phyloP scores from a whole-genome alignment of 2,329 filamentous ascomycete species.

The Talaromyces sp. region DNA sequence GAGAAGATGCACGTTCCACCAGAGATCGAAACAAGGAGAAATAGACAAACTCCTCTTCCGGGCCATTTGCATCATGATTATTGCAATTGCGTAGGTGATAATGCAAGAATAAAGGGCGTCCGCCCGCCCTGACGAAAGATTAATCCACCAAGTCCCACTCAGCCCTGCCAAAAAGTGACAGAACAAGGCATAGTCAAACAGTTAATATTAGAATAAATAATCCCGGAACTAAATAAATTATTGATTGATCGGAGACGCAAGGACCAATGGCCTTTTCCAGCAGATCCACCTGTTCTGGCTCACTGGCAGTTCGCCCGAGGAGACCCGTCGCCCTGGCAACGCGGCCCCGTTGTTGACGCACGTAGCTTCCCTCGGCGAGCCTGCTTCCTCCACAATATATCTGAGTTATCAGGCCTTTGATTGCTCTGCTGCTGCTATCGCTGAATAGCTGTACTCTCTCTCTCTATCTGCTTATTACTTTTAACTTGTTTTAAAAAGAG shows the following conservation, averaged over 20 bases:
- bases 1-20: background rate
- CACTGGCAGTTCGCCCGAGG: background rate
- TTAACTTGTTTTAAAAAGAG: constrained; percentile 4
- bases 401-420: background rate
- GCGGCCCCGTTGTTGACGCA: constrained; percentile 32
- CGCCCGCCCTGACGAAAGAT: too few species aligned
- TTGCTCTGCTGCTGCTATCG: background rate
- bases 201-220: background rate
- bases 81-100: background rate
- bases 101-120: background rate
- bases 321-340: constrained; percentile 33
- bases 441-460: background rate
- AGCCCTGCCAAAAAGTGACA: constrained; percentile 4
- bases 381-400: background rate
- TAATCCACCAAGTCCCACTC: too few species aligned
- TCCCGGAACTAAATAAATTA: background rate
- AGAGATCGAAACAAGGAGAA: background rate
- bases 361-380: constrained; percentile 12
- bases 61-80: background rate
- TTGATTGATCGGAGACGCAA: constrained; percentile 6
- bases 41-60: too few species aligned
- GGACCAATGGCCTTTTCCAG: background rate
- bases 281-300: background rate
- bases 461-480: background rate
- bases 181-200: background rate